Evolutionary conservation across 495 filamentous ascomycete species (phyloP), one percentile per base, ranked within the genome.

Genomic region (Aspergillus sparsus): DNA sequence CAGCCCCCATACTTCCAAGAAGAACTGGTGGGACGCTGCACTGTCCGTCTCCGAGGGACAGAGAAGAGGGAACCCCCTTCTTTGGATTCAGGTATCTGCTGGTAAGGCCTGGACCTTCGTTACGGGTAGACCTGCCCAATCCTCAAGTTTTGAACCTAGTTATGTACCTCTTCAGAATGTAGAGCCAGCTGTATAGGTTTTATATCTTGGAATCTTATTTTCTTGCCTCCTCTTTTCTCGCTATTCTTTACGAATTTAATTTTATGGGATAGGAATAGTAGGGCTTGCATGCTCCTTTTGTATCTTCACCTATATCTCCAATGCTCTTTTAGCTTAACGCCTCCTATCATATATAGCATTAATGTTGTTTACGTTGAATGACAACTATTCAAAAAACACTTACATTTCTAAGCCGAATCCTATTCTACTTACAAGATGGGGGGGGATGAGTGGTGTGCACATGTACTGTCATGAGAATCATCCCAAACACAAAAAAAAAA

Each of bases 151-250:
- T 7, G 76, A 79, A 45, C 74, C 75, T 10, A 74, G 75, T 10
- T 80, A 80, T 55, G 74, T 80, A 18, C 77, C 76, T 27, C 64
- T 80, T 2, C 76, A 76, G 63, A 78, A 71, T 8, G 74, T 80
- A 21, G 77, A 80, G 49, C 65, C 74, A 18, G 62, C 65, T 60
- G 73, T 71, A 51, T 76, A 41, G 63, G 21, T 27, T 27, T 27
- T 27, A 27, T 27, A 27, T 27, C 21, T 27, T 27, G 21, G 21
- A 27, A 3, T 3, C 21, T 27, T 27, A 27, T 27, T 27, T 27
- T 27, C 21, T 27, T 27, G 21, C n/a, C 31, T n/a, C 21, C 32
- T n/a, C n/a, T 2, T 41, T 32, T 56, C 13, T 46, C 31, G 36
- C 13, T 50, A 45, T 35, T 57, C 18, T 13, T 36, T 36, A 41